Evolutionary conservation across 176 grass and related monocot species (phyloP).

Genomic region (Paspalum notatum): DNA sequence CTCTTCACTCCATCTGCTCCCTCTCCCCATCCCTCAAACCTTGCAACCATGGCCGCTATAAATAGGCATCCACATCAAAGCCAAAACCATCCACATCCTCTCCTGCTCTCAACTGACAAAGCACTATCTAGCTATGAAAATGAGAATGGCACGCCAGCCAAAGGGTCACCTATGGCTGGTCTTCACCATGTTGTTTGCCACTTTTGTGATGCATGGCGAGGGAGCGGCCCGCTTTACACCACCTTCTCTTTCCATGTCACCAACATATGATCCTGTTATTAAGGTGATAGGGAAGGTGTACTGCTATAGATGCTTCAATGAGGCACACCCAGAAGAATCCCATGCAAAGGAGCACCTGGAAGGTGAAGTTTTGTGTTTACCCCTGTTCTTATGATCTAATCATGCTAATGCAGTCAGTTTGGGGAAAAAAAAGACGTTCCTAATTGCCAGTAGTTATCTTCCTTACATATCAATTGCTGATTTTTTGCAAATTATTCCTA

Average conservation of each 20-base stretch:
- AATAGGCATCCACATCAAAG: slow-evolving; percentile 41
- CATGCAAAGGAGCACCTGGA: slow-evolving; percentile 62
- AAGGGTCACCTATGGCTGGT: slow-evolving; percentile 39
- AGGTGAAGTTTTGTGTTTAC: slow-evolving; percentile 39
- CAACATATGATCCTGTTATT: slow-evolving; percentile 46
- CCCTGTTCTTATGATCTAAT: background rate
- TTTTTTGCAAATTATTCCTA: background rate
- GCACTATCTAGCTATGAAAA: slow-evolving; percentile 15
- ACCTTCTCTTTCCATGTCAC: slow-evolving; percentile 33
- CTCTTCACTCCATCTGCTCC: slow-evolving; percentile 11
- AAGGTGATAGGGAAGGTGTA: slow-evolving; percentile 77
- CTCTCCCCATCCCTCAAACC: slow-evolving; percentile 33
- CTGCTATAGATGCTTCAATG: slow-evolving; percentile 71
- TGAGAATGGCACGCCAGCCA: slow-evolving; percentile 19
- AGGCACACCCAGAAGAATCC: slow-evolving; percentile 52
- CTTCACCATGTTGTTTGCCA: slow-evolving; percentile 31
- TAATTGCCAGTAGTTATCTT: background rate
- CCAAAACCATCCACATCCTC: slow-evolving; percentile 40
- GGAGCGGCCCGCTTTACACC: slow-evolving; percentile 40
- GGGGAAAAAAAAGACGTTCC: background rate
- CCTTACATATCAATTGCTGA: background rate
- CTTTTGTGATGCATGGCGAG: slow-evolving; percentile 29
- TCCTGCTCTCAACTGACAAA: slow-evolving; percentile 30
- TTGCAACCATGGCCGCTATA: slow-evolving; percentile 44
- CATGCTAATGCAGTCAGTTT: slow-evolving; percentile 13